These are phyloP conservation scores for Cryomyces minteri DNA, from an alignment of 495 filamentous ascomycete species.

Conservation along the genomic window DNA sequence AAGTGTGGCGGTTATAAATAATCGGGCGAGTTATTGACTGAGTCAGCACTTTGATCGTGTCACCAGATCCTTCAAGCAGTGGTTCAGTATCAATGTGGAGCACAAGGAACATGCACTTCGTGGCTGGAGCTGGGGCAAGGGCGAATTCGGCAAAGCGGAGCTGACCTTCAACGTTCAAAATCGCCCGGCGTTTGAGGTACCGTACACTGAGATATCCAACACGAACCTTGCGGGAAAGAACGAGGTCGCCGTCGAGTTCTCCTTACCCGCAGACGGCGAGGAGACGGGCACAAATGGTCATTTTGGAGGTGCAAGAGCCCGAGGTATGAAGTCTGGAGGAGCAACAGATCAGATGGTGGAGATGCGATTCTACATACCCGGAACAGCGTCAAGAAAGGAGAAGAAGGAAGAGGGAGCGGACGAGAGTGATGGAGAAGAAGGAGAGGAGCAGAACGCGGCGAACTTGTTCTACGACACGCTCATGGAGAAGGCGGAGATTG, in stretches of 20 bases:
- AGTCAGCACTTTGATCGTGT: constrained; percentile 73
- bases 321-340: constrained; percentile 75
- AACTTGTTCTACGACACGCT: constrained; percentile 92
- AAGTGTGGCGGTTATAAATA: constrained; percentile 2
- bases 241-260: constrained; percentile 91
- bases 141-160: constrained; percentile 89
- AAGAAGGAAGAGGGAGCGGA: constrained; percentile 26
- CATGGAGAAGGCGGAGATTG: constrained; percentile 98
- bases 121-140: constrained; percentile 99
- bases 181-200: constrained; percentile 90
- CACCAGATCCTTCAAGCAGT: constrained; percentile 80
- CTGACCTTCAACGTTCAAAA: constrained; percentile 94
- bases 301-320: constrained; percentile 57
- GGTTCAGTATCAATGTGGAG: constrained; percentile 87
- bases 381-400: constrained; percentile 69
- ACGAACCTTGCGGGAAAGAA: constrained; percentile 96
- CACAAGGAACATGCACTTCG: constrained; percentile 83
- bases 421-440: constrained; percentile 28
- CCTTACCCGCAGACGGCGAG: constrained; percentile 42
- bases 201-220: constrained; percentile 94
- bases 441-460: constrained; percentile 79
- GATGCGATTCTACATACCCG: constrained; percentile 98
- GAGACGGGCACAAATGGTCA: constrained; percentile 55
- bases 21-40: no score
- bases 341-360: constrained; percentile 87